These are phyloP conservation scores for Corinectria fuckeliana DNA, from an alignment of 2,329 filamentous ascomycete species.

Conservation along the genomic window DNA sequence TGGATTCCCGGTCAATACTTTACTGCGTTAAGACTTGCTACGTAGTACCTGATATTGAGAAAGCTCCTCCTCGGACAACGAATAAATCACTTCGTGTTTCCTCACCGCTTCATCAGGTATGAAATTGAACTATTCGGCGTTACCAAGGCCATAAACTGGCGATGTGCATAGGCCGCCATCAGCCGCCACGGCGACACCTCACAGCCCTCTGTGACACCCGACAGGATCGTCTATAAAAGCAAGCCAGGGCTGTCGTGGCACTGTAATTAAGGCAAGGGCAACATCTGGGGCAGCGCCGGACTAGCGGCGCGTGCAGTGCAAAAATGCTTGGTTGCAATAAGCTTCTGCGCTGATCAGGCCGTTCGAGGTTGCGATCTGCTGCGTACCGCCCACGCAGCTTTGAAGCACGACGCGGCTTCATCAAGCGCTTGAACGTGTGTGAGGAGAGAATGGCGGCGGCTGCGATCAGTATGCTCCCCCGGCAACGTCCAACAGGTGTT, in stretches of 20 bases:
- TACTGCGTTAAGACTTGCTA: neutral
- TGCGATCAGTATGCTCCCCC: neutral
- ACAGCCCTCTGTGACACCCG: neutral
- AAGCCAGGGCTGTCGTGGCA: neutral
- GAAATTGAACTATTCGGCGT: neutral
- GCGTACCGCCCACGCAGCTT: slow-evolving; percentile 11
- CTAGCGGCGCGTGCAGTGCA: slow-evolving; percentile 5
- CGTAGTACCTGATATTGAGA: neutral
- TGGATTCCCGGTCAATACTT: neutral
- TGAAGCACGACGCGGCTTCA: slow-evolving; percentile 10
- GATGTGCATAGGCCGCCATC: slow-evolving; percentile 11
- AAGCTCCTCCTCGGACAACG: neutral
- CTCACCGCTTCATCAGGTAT: slow-evolving; percentile 2
- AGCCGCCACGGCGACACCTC: slow-evolving; percentile 4
- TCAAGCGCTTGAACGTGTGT: slow-evolving; percentile 4
- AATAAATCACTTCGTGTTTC: no score
- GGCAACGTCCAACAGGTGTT: neutral
- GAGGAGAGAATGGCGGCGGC: neutral
- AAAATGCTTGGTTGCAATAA: slow-evolving; percentile 20
- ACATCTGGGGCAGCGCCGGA: slow-evolving; percentile 1
- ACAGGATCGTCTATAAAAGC: neutral
- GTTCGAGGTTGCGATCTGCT: slow-evolving; percentile 15
- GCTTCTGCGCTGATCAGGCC: slow-evolving; percentile 16
- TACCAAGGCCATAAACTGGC: neutral
- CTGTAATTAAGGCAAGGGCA: slow-evolving; percentile 1